phyloP scores from a whole-genome alignment of 495 filamentous ascomycete species.

The Podospora pseudocomata region DNA sequence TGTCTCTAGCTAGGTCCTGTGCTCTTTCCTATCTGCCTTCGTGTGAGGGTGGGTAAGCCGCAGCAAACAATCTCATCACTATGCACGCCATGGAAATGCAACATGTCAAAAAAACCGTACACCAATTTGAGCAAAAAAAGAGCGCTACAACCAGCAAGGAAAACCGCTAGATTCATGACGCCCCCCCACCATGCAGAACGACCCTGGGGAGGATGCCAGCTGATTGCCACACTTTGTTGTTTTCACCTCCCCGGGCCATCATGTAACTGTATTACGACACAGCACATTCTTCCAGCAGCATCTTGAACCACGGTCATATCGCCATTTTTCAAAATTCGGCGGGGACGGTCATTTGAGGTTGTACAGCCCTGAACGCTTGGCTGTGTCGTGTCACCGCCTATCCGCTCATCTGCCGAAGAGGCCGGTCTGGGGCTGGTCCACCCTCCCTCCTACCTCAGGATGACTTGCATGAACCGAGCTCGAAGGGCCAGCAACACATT shows the following conservation, averaged over 20 bases:
- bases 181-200: neutral
- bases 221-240: neutral
- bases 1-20: neutral
- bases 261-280: neutral
- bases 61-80: neutral
- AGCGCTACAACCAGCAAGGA: neutral
- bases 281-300: neutral
- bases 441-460: neutral
- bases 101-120: neutral
- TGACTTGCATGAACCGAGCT: constrained; percentile 11
- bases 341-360: neutral
- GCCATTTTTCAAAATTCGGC: too few relatives aligned
- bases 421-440: constrained; percentile 6
- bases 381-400: constrained; percentile 20
- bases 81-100: neutral
- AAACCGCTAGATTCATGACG: neutral
- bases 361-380: neutral
- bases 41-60: neutral
- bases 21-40: too few relatives aligned
- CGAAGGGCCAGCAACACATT: neutral
- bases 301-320: neutral
- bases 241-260: neutral
- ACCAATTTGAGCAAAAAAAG: neutral
- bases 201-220: neutral
- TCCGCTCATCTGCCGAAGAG: constrained; percentile 19